These are phyloP conservation scores for Ceratobasidium sp. DNA, from an alignment of 1,284 basidiomycete genomes.

Conservation along the genomic window DNA sequence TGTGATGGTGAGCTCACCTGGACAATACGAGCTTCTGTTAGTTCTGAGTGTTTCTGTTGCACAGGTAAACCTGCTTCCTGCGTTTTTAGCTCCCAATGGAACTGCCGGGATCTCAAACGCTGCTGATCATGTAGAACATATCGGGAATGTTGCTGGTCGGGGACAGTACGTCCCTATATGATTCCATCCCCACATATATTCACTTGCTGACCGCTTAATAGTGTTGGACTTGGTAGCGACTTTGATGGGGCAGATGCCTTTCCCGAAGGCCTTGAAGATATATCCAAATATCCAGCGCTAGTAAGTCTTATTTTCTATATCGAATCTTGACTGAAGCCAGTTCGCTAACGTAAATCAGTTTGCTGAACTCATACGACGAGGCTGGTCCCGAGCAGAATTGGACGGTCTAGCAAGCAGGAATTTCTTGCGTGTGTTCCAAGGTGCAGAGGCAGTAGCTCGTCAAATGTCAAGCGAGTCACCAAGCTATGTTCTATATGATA, in stretches of 20 bases:
- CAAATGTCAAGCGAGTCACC: constrained; percentile 6
- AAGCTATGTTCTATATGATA: constrained; percentile 37
- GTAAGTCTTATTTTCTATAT: constrained; percentile 60
- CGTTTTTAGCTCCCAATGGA: constrained; percentile 73
- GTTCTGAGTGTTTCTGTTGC: neutral
- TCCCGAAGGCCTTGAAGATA: constrained; percentile 73
- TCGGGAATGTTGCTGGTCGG: constrained; percentile 80
- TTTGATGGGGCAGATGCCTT: constrained; percentile 78
- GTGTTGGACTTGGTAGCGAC: constrained; percentile 76
- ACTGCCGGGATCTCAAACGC: constrained; percentile 71
- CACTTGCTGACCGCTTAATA: constrained; percentile 52
- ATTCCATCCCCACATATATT: neutral
- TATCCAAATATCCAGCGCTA: constrained; percentile 79
- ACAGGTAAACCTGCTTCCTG: constrained; percentile 81
- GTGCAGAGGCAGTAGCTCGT: constrained; percentile 72
- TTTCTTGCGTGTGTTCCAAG: constrained; percentile 81
- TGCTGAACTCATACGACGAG: constrained; percentile 83
- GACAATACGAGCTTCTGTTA: neutral
- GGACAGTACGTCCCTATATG: constrained; percentile 72
- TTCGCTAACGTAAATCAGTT: constrained; percentile 65
- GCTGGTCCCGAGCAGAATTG: constrained; percentile 85
- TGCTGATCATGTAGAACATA: constrained; percentile 90
- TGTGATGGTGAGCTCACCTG: constrained; percentile 77
- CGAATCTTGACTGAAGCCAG: neutral
- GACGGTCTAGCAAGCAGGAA: constrained; percentile 87